Evolutionary conservation across 495 filamentous ascomycete species (phyloP).

Genomic region (Penicillium arizonense): DNA sequence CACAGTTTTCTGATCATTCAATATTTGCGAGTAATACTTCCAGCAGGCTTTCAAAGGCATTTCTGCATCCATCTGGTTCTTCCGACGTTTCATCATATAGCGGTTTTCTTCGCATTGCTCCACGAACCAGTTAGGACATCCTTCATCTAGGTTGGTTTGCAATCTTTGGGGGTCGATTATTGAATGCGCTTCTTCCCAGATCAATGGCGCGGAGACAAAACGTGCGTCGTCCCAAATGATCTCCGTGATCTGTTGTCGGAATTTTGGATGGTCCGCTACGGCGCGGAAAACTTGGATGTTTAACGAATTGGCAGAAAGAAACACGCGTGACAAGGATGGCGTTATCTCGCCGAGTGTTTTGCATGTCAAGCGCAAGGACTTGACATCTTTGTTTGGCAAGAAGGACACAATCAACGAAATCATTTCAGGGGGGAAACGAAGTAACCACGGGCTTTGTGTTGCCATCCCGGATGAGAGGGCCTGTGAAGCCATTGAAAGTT

Average conservation of each 20-base stretch:
- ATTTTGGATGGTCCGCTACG: constrained; percentile 10
- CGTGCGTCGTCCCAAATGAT: constrained; percentile 17
- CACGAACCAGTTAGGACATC: constrained; percentile 21
- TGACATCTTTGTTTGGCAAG: constrained; percentile 8
- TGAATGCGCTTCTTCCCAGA: too few relatives aligned
- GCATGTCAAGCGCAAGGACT: constrained; percentile 12
- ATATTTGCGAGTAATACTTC: constrained; percentile 18
- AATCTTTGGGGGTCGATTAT: background rate
- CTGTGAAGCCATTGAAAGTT: too few relatives aligned
- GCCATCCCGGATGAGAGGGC: too few relatives aligned
- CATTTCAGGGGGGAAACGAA: too few relatives aligned
- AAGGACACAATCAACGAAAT: too few relatives aligned
- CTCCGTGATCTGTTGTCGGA: constrained; percentile 11
- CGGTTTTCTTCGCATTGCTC: constrained; percentile 16
- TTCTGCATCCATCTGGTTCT: constrained; percentile 10
- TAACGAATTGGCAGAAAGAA: constrained; percentile 14
- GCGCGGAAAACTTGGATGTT: constrained; percentile 12
- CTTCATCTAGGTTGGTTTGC: constrained; percentile 9
- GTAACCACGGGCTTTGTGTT: too few relatives aligned
- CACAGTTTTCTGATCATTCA: constrained; percentile 18
- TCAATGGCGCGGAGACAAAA: background rate
- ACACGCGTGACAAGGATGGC: constrained; percentile 10
- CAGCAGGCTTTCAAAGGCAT: constrained; percentile 15
- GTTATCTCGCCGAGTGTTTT: background rate
- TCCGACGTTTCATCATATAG: constrained; percentile 1